Conservation (phyloP, 345 rosid genomes). For the Syzygium grande region DNA sequence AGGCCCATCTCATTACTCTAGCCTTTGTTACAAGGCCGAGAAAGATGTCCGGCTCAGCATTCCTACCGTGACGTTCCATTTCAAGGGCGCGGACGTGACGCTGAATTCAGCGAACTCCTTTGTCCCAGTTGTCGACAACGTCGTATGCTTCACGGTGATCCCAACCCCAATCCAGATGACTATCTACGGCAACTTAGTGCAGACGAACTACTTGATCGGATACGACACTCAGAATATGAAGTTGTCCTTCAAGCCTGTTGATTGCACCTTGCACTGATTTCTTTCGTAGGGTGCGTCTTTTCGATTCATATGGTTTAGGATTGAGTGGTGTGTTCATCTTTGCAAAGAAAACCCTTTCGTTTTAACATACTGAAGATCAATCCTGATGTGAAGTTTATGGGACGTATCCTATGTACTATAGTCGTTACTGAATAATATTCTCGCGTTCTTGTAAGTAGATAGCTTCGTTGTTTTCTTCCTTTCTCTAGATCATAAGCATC, state of each 20-base stretch:
- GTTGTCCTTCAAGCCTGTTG: constrained; percentile 39
- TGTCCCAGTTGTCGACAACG: background rate
- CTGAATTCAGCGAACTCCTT: constrained; percentile 30
- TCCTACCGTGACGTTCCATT: background rate
- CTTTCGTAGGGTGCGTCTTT: background rate
- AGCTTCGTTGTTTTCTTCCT: too few relatives aligned
- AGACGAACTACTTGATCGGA: constrained; percentile 28
- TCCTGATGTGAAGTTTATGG: background rate
- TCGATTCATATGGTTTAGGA: background rate
- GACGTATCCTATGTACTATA: background rate
- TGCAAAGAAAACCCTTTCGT: background rate
- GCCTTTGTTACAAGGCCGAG: constrained; percentile 18
- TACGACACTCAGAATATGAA: constrained; percentile 24
- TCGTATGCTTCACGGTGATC: constrained; percentile 27
- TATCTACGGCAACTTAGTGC: constrained; percentile 38
- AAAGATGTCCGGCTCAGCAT: background rate
- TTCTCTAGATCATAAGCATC: too few relatives aligned
- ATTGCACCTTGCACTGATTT: constrained; percentile 19
- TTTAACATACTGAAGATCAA: background rate
- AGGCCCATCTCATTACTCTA: constrained; percentile 18
- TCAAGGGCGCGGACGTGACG: constrained; percentile 15
- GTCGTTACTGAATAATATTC: background rate
- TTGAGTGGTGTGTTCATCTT: background rate
- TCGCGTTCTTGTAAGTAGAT: too few relatives aligned
- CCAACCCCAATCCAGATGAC: constrained; percentile 3